Conservation (phyloP, 192 early-diverging fungal genomes). For the Allomyces arbusculus region DNA sequence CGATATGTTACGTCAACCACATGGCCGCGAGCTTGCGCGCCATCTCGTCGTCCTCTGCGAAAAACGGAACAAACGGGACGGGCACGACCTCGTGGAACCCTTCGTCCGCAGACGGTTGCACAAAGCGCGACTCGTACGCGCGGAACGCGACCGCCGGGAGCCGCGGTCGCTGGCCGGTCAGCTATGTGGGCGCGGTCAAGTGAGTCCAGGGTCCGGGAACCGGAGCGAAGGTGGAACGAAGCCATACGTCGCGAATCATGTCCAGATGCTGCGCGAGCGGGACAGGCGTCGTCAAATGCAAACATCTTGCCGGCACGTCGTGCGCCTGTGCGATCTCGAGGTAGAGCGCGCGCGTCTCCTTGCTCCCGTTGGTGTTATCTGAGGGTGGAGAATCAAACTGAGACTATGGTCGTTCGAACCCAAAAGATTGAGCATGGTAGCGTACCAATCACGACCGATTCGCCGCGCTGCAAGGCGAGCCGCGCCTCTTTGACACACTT, state of each 20-base stretch:
- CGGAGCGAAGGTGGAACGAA: slow-evolving; percentile 32
- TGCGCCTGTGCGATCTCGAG: slow-evolving; percentile 33
- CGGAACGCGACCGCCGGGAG: slow-evolving; percentile 34
- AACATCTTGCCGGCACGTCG: neutral
- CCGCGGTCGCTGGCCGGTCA: slow-evolving; percentile 8
- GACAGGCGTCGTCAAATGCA: neutral
- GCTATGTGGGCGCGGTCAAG: slow-evolving; percentile 29
- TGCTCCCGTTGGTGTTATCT: slow-evolving; percentile 69
- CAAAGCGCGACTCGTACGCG: slow-evolving; percentile 20
- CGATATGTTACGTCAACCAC: no score
- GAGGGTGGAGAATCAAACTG: neutral
- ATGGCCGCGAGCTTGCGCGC: no score
- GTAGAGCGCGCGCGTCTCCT: slow-evolving; percentile 35
- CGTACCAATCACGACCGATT: slow-evolving; percentile 52
- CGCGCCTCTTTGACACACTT: slow-evolving; percentile 43
- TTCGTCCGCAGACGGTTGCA: slow-evolving; percentile 21
- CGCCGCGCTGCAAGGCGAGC: slow-evolving; percentile 24
- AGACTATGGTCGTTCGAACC: neutral
- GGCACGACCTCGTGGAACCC: slow-evolving; percentile 38
- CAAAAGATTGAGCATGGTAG: neutral
- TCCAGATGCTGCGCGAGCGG: slow-evolving; percentile 5
- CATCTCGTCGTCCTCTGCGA: neutral
- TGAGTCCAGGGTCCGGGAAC: slow-evolving; percentile 63
- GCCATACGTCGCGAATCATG: slow-evolving; percentile 35
- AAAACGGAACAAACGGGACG: slow-evolving; percentile 32